Conservation (phyloP, 768 basidiomycete genomes). For the Trametes cinnabarina region DNA sequence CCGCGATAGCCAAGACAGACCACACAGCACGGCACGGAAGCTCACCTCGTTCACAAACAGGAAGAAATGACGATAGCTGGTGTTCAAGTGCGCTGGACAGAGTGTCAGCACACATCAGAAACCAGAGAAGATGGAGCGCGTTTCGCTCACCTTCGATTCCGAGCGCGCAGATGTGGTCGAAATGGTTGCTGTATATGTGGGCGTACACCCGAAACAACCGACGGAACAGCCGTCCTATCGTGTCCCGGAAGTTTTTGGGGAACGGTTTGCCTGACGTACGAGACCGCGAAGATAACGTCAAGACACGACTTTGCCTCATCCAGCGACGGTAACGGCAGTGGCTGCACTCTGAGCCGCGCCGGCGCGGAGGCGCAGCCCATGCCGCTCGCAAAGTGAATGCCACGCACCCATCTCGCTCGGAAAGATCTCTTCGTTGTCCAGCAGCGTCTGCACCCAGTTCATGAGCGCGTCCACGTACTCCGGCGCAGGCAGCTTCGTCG, state of each 20-base stretch:
- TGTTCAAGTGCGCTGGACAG: conserved; percentile 87
- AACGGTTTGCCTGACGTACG: conserved; percentile 74
- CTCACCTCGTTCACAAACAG: conserved; percentile 92
- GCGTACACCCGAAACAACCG: conserved; percentile 96
- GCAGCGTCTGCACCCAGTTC: conserved; percentile 94
- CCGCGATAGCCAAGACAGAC: neutral
- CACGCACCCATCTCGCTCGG: conserved; percentile 87
- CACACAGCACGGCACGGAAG: neutral
- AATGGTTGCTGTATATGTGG: conserved; percentile 98
- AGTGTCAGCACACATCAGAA: neutral
- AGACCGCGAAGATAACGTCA: neutral
- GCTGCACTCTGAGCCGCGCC: neutral
- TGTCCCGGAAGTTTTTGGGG: conserved; percentile 85
- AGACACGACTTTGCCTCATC: neutral
- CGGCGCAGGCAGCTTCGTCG: conserved; percentile 91
- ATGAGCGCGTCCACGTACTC: conserved; percentile 98
- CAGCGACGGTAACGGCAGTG: neutral
- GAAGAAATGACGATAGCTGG: conserved; percentile 97
- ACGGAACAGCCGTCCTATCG: conserved; percentile 87
- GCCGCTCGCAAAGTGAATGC: neutral
- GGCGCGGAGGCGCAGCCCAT: too few species aligned
- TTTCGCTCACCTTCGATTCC: conserved; percentile 85
- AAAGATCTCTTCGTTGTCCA: conserved; percentile 91
- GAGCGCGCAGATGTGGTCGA: conserved; percentile 96
- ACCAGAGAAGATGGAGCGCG: neutral